Percentiles rank a stretch among this genome's conserved stretches.
Evolutionary conservation across 2,329 filamentous ascomycete genomes (phyloP).

Genomic region (Aspergillus tubingensis): DNA sequence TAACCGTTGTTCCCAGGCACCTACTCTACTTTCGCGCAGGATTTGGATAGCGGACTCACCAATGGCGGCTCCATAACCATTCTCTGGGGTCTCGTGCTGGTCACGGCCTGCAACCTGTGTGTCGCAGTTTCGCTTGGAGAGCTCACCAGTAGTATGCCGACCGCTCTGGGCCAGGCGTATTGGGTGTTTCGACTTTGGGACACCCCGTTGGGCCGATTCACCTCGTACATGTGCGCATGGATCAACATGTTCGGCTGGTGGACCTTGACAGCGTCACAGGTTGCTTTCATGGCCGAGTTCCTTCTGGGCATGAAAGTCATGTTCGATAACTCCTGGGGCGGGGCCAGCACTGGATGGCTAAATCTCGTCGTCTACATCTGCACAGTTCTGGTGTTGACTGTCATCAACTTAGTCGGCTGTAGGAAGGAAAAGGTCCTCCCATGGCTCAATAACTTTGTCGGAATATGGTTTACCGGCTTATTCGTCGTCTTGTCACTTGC

Average conservation of each 20-base stretch:
- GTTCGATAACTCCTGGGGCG: constrained; percentile 53
- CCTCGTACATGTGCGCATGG: constrained; percentile 61
- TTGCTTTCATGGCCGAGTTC: constrained; percentile 61
- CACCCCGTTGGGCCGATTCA: constrained; percentile 48
- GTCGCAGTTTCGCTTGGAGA: constrained; percentile 68
- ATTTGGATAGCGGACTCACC: constrained; percentile 54
- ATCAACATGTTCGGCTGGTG: constrained; percentile 64
- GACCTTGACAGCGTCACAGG: constrained; percentile 57
- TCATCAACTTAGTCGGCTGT: constrained; percentile 56
- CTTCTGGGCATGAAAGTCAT: constrained; percentile 59
- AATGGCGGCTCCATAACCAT: constrained; percentile 69
- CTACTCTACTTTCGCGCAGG: constrained; percentile 60
- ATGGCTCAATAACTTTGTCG: constrained; percentile 59
- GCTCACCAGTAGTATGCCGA: constrained; percentile 65
- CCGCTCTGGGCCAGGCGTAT: constrained; percentile 61
- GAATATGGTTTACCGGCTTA: constrained; percentile 54
- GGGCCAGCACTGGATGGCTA: constrained; percentile 52
- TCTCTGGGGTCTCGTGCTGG: constrained; percentile 68
- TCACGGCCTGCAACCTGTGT: constrained; percentile 62
- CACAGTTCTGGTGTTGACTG: constrained; percentile 51
- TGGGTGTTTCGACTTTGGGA: constrained; percentile 54
- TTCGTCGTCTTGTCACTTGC: constrained; percentile 57
- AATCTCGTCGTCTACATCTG: constrained; percentile 59
- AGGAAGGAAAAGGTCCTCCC: constrained; percentile 52
- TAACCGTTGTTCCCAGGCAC: constrained; percentile 40